phyloP scores from a whole-genome alignment of 2,329 filamentous ascomycete genomes.

The Phialemonium atrogriseum region DNA sequence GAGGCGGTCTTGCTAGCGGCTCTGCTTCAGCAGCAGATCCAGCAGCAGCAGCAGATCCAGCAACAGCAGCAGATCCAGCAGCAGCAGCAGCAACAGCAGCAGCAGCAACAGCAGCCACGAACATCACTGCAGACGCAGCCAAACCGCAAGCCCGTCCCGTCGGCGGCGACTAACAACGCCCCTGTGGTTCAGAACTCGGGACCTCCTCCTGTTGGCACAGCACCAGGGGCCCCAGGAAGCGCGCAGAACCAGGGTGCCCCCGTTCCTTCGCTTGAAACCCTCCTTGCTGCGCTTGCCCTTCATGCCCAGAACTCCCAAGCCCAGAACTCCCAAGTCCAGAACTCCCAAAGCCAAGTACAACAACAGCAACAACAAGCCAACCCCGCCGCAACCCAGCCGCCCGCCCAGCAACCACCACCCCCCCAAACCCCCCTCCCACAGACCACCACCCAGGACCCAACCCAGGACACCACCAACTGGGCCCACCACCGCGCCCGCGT shows the following conservation, averaged over 20 bases:
- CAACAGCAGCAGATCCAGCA: neutral
- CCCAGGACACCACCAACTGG: neutral
- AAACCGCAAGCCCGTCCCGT: neutral
- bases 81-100: neutral
- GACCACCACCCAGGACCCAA: neutral
- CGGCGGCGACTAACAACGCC: neutral
- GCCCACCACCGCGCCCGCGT: neutral
- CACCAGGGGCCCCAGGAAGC: too few relatives aligned
- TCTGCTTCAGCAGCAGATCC: slow-evolving; percentile 1
- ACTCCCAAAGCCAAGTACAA: too few relatives aligned
- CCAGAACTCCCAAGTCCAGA: too few relatives aligned
- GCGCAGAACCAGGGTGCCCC: too few relatives aligned
- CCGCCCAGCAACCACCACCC: neutral
- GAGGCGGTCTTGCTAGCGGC: neutral
- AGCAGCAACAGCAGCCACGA: neutral
- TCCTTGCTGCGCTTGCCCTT: too few relatives aligned
- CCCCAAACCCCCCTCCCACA: neutral
- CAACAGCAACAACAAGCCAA: neutral
- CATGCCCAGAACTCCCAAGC: too few relatives aligned
- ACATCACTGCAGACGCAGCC: neutral
- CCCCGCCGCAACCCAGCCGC: neutral
- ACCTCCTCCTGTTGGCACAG: too few relatives aligned
- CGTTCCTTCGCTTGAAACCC: too few relatives aligned
- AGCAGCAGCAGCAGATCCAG: neutral
- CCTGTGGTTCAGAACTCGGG: neutral